Evolutionary conservation across 257 asterid genomes (phyloP).

Genomic region (Fraxinus quadrangulata): DNA sequence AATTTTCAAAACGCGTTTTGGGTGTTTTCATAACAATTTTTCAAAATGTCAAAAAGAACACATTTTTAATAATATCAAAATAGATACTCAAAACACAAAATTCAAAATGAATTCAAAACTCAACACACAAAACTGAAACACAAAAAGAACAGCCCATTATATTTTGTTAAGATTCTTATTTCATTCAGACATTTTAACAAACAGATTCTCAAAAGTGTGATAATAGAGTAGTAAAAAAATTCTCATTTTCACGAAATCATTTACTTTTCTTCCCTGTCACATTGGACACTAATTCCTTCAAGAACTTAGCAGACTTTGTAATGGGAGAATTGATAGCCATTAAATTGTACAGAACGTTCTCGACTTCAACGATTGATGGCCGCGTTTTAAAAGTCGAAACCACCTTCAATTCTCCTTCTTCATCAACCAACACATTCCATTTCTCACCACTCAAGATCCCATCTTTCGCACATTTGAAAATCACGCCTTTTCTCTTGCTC

Average conservation of each 20-base stretch:
- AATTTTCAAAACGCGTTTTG: no score
- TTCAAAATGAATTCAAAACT: no score
- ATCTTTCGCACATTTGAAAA: slow-evolving; percentile 67
- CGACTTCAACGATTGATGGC: slow-evolving; percentile 70
- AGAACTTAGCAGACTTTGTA: slow-evolving; percentile 66
- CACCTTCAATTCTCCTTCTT: slow-evolving; percentile 58
- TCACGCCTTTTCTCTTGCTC: slow-evolving; percentile 71
- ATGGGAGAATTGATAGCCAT: slow-evolving; percentile 92
- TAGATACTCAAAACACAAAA: no score
- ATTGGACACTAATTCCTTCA: slow-evolving; percentile 64
- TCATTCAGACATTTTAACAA: slow-evolving; percentile 8
- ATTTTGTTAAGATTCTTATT: background rate
- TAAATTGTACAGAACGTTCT: slow-evolving; percentile 74
- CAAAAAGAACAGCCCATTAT: background rate
- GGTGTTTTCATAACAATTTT: no score
- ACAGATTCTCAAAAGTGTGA: background rate
- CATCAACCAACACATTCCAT: slow-evolving; percentile 83
- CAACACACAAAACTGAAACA: no score
- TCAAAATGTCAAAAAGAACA: no score
- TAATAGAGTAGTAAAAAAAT: background rate
- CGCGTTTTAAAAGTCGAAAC: slow-evolving; percentile 58
- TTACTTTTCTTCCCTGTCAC: slow-evolving; percentile 41
- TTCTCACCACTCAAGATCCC: slow-evolving; percentile 83
- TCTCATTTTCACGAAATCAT: slow-evolving; percentile 9
- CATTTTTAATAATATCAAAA: no score